Conservation (phyloP, 768 basidiomycete species). For the Floccularia luteovirens region DNA sequence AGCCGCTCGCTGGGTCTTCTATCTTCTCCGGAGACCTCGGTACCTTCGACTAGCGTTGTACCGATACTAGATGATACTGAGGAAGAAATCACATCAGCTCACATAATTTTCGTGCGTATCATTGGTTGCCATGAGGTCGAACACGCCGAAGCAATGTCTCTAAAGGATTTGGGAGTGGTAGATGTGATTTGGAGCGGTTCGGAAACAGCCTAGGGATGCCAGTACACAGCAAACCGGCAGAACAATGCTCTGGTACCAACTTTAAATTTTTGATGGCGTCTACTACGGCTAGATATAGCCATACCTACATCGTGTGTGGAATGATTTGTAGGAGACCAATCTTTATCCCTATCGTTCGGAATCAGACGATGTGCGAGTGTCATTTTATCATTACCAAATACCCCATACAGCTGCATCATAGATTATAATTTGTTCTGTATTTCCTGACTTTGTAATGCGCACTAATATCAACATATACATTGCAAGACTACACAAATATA, state of each 20-base stretch:
- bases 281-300: neutral
- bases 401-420: too few relatives aligned
- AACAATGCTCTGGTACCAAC: neutral
- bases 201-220: too few relatives aligned
- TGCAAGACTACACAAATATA: too few relatives aligned
- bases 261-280: neutral
- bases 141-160: constrained; percentile 25
- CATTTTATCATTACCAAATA: too few relatives aligned
- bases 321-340: too few relatives aligned
- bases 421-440: too few relatives aligned
- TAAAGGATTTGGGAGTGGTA: constrained; percentile 29
- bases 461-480: too few relatives aligned
- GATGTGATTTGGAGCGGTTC: constrained; percentile 25
- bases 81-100: constrained; percentile 24
- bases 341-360: too few relatives aligned
- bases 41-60: constrained; percentile 15
- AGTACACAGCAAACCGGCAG: neutral
- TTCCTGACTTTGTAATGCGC: too few relatives aligned
- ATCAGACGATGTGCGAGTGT: too few relatives aligned
- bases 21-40: constrained; percentile 6
- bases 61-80: constrained; percentile 27
- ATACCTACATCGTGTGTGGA: neutral
- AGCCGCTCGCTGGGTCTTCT: neutral
- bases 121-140: constrained; percentile 30
- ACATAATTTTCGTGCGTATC: constrained; percentile 34